phyloP scores from a whole-genome alignment of 345 rosid species.

The Ceriops decandra region DNA sequence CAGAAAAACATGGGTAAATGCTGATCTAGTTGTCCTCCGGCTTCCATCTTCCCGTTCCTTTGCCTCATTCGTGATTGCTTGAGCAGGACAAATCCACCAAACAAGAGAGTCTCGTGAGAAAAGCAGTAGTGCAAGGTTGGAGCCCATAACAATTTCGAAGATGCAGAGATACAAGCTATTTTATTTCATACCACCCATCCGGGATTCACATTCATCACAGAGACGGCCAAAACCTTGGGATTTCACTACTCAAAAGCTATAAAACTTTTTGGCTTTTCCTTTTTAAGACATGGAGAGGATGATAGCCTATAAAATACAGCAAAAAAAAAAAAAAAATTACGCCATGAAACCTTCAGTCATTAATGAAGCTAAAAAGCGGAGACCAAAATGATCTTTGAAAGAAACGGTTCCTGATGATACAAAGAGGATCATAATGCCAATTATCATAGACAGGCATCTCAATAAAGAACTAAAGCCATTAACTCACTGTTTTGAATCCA shows the following conservation, averaged over 20 bases:
- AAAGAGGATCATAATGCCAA: too few relatives aligned
- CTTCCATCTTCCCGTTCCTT: constrained; percentile 99
- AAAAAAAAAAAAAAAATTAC: neutral
- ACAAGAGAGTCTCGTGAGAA: constrained; percentile 14
- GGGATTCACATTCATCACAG: neutral
- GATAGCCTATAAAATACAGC: neutral
- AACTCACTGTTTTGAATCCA: too few relatives aligned
- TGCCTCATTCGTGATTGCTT: constrained; percentile 96
- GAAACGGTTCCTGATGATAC: too few relatives aligned
- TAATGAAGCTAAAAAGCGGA: too few relatives aligned
- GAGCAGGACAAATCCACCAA: constrained; percentile 89
- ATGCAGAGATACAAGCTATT: too few relatives aligned
- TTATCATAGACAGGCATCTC: too few relatives aligned
- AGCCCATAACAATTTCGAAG: too few relatives aligned
- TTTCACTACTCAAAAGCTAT: neutral
- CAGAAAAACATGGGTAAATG: neutral
- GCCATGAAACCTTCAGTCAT: neutral
- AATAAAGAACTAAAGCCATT: too few relatives aligned
- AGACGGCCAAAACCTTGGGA: neutral
- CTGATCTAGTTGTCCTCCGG: constrained; percentile 91
- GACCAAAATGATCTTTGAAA: too few relatives aligned
- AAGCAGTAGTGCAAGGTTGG: neutral
- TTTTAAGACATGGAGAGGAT: neutral
- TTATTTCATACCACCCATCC: neutral
- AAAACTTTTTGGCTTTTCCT: neutral